phyloP scores from a whole-genome alignment of 345 rosid species.

The Ceriops decandra region DNA sequence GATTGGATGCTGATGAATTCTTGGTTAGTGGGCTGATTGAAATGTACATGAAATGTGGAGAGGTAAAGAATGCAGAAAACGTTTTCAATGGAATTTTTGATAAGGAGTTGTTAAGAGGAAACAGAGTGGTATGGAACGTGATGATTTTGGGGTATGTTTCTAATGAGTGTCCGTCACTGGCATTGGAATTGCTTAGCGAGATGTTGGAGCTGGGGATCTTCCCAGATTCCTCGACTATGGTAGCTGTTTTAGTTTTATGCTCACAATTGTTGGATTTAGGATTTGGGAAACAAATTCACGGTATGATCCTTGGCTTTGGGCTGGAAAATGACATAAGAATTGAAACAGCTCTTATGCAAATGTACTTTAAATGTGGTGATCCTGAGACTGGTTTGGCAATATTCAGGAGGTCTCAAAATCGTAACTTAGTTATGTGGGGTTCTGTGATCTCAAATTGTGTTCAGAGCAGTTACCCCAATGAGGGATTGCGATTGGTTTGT shows the following conservation, averaged over 20 bases:
- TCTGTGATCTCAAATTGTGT: slow-evolving; percentile 34
- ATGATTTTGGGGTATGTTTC: slow-evolving; percentile 42
- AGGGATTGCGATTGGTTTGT: slow-evolving; percentile 32
- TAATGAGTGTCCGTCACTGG: slow-evolving; percentile 28
- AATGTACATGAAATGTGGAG: slow-evolving; percentile 47
- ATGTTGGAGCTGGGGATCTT: slow-evolving; percentile 34
- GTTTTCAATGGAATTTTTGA: slow-evolving; percentile 24
- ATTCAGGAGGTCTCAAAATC: slow-evolving; percentile 28
- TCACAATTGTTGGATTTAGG: slow-evolving; percentile 20
- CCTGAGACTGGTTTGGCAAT: slow-evolving; percentile 31
- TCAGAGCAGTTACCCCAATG: slow-evolving; percentile 25
- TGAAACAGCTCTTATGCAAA: slow-evolving; percentile 39
- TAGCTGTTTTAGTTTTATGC: slow-evolving; percentile 38
- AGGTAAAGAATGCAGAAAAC: slow-evolving; percentile 30
- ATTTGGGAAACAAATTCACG: slow-evolving; percentile 37
- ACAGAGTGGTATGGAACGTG: slow-evolving; percentile 42
- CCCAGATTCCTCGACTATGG: slow-evolving; percentile 39
- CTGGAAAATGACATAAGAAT: slow-evolving; percentile 34
- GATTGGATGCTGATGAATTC: slow-evolving; percentile 29
- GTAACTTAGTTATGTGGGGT: slow-evolving; percentile 38
- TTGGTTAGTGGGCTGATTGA: slow-evolving; percentile 37
- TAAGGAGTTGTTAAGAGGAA: slow-evolving; percentile 18
- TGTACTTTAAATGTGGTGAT: slow-evolving; percentile 41
- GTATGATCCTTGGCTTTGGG: slow-evolving; percentile 27
- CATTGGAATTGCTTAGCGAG: slow-evolving; percentile 26